phyloP scores from a whole-genome alignment of 192 early-diverging fungal genomes.

The Gaertneriomyces sp. region DNA sequence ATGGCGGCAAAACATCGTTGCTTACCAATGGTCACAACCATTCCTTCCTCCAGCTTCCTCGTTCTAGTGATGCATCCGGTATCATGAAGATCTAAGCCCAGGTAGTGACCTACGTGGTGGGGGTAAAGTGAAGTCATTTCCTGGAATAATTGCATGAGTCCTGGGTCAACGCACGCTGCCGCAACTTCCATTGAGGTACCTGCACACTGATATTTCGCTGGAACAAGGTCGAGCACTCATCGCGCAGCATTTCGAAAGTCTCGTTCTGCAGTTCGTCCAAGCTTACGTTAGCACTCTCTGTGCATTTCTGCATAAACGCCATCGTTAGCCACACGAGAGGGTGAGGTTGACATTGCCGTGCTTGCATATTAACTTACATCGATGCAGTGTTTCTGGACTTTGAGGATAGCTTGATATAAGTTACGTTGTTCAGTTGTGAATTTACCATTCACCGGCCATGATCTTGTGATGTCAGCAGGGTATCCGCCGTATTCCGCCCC shows the following conservation, averaged over 20 bases:
- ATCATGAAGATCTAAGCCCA: constrained; percentile 96
- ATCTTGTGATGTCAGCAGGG: constrained; percentile 88
- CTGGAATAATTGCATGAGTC: constrained; percentile 27
- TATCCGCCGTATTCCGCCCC: constrained; percentile 89
- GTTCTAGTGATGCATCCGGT: constrained; percentile 69
- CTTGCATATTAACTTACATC: constrained; percentile 9
- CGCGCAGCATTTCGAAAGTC: constrained; percentile 63
- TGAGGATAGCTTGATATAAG: constrained; percentile 79
- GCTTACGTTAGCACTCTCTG: constrained; percentile 44
- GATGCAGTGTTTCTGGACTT: constrained; percentile 81
- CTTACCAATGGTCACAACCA: constrained; percentile 87
- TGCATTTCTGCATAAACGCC: constrained; percentile 37
- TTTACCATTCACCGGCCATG: constrained; percentile 87
- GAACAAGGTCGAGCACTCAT: constrained; percentile 68
- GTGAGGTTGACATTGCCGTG: too few relatives aligned
- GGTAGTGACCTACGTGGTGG: constrained; percentile 92
- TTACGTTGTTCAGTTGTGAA: constrained; percentile 75
- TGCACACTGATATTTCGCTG: constrained; percentile 10
- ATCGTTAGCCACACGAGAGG: too few relatives aligned
- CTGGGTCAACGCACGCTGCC: too few relatives aligned
- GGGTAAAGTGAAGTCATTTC: constrained; percentile 85
- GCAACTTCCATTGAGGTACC: neutral
- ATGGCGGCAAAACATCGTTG: neutral
- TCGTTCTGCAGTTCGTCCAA: constrained; percentile 81
- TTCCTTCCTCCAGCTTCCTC: constrained; percentile 65